Evolutionary conservation across 176 grass and related monocot genomes (phyloP), one percentile per base, ranked within the genome.

Genomic region (Cocos nucifera): DNA sequence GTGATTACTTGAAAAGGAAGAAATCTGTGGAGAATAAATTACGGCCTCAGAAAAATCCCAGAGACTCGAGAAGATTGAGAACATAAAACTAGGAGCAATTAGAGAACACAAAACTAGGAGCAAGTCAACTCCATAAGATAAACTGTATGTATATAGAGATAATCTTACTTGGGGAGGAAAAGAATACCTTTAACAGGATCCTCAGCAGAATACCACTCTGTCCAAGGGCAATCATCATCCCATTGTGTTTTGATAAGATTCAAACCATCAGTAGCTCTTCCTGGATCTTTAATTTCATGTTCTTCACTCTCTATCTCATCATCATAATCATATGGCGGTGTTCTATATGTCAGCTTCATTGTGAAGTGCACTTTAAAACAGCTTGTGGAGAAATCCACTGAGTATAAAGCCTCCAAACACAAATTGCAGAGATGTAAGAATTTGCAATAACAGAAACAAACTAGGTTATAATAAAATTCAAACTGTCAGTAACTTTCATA

Each of bases 191-290:
- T 88, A 35, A 91, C 69, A 85, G 87, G 92, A 87, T 97, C 87
- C 82, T 91, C 92, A 63, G 92, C 92, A 63, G 92, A 97, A 75
- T 91, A 97, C 92, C 92, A 97, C 72, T 91, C 87, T 77, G 92
- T 78, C 92, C 92, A 97, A 71, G 92, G 78, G 32, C 92, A 97
- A 72, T 80, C 92, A 82, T 88, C 86, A 53, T 97, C 92, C 92
- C 92, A 97, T 70, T 85, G 81, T 66, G 83, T 85, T 69, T 61
- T 90, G 20, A 80, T 72, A 24, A 77, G 77, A 72, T 53, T 89
- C 53, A 70, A 63, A 55, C 56, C 61, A 67, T 68, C 83, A 77
- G 56, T 75, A 73, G 88, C 84, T 75, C 77, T 63, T 66, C 53
- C 61, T 50, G 75, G 25, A 59, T 82, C 87, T 2, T 75, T 69